Evolutionary conservation across 2,329 filamentous ascomycete genomes (phyloP).

Genomic region (Paracoccidioides lutzii): DNA sequence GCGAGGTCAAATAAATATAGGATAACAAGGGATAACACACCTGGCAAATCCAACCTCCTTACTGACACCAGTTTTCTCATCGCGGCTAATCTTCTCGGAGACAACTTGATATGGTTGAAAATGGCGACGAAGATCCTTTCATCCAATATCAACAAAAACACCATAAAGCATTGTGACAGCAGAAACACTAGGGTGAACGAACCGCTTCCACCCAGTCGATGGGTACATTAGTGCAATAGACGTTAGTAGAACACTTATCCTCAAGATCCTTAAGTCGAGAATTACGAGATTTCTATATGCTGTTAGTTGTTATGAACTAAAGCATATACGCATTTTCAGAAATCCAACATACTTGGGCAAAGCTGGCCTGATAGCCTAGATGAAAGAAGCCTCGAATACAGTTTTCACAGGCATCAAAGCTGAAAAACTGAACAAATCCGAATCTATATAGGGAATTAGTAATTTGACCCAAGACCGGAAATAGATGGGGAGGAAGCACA

Average conservation of each 20-base stretch:
- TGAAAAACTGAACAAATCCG: slow-evolving; percentile 91
- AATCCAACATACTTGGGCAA: slow-evolving; percentile 60
- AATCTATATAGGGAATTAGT: slow-evolving; percentile 50
- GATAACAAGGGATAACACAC: slow-evolving; percentile 37
- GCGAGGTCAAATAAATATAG: slow-evolving; percentile 3
- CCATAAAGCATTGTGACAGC: slow-evolving; percentile 9
- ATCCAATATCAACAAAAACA: slow-evolving; percentile 11
- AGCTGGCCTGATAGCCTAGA: slow-evolving; percentile 92
- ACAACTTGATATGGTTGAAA: slow-evolving; percentile 51
- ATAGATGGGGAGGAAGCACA: slow-evolving; percentile 17
- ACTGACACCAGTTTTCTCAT: slow-evolving; percentile 72
- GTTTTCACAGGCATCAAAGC: slow-evolving; percentile 77
- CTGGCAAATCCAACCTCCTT: slow-evolving; percentile 95
- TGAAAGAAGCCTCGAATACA: slow-evolving; percentile 94
- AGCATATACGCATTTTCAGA: slow-evolving; percentile 8
- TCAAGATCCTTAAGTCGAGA: slow-evolving; percentile 93
- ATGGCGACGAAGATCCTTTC: slow-evolving; percentile 58
- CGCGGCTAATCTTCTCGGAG: slow-evolving; percentile 89
- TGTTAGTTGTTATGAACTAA: slow-evolving; percentile 16
- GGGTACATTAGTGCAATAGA: slow-evolving; percentile 95
- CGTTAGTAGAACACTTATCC: slow-evolving; percentile 78
- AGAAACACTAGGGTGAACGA: slow-evolving; percentile 21
- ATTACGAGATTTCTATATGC: slow-evolving; percentile 79
- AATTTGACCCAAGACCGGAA: slow-evolving; percentile 7
- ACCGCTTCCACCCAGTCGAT: slow-evolving; percentile 85